Conservation (phyloP, 768 basidiomycete genomes). For the Podaxis pistillaris region DNA sequence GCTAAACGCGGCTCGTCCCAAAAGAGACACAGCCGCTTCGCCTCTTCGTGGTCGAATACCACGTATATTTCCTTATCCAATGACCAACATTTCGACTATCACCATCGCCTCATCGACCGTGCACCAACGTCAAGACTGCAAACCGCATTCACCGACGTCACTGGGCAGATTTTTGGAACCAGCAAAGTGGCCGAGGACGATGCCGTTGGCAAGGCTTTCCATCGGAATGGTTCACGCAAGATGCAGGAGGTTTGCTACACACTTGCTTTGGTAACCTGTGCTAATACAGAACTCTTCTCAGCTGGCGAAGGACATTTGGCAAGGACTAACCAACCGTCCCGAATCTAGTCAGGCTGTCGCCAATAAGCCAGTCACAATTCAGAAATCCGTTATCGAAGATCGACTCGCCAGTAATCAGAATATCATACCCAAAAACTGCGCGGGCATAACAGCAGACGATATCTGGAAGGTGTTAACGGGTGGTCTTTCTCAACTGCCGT, state of each 20-base stretch:
- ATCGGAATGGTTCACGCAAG: slow-evolving; percentile 2
- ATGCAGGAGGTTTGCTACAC: background rate
- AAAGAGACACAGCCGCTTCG: background rate
- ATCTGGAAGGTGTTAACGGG: slow-evolving; percentile 1
- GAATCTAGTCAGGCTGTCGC: background rate
- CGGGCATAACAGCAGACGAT: background rate
- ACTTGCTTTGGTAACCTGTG: too few species aligned
- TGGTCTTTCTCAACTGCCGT: background rate
- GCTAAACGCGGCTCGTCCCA: background rate
- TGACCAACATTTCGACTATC: slow-evolving; percentile 1
- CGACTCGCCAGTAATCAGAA: background rate
- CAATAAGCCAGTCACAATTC: background rate
- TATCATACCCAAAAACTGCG: background rate
- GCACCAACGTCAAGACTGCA: slow-evolving; percentile 1
- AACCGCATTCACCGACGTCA: slow-evolving; percentile 7
- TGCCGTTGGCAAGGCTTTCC: slow-evolving; percentile 1
- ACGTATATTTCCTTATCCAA: background rate
- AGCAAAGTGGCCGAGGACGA: background rate
- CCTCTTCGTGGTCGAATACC: background rate
- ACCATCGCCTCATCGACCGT: background rate
- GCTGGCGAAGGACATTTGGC: slow-evolving; percentile 2
- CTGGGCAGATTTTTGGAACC: slow-evolving; percentile 5
- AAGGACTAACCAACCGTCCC: background rate
- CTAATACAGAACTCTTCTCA: background rate
- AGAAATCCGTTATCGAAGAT: background rate